A percentile compares a stretch with the other conserved stretches of the same genome.
These are phyloP conservation scores for Sugiyamaella qingdaonensis DNA, from an alignment of 805 yeast species.

Conservation along the genomic window DNA sequence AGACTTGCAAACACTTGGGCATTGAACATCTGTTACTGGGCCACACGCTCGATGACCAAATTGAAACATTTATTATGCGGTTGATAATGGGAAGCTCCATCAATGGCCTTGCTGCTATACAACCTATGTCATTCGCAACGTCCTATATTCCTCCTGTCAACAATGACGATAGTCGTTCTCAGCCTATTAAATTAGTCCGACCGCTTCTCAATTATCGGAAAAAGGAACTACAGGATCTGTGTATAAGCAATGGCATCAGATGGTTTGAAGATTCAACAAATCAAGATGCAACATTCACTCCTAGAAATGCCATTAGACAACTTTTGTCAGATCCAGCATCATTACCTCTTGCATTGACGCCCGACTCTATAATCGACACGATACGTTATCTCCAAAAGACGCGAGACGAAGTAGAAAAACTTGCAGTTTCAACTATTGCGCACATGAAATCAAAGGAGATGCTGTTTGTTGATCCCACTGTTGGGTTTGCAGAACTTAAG, in stretches of 20 bases:
- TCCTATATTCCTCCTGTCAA: conserved; percentile 1
- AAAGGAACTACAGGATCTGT: conserved; percentile 42
- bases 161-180: background rate
- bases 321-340: conserved; percentile 5
- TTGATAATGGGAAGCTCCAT: conserved; percentile 42
- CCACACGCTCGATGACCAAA: conserved; percentile 67
- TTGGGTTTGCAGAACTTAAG: conserved; percentile 4
- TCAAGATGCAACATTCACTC: conserved; percentile 47
- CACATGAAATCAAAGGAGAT: conserved; percentile 6
- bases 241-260: conserved; percentile 36
- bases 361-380: conserved; percentile 12
- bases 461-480: conserved; percentile 6
- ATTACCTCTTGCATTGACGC: conserved; percentile 13
- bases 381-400: conserved; percentile 15
- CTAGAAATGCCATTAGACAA: conserved; percentile 53
- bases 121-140: conserved; percentile 27
- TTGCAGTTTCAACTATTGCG: conserved; percentile 20
- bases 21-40: conserved; percentile 50
- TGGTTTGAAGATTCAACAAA: conserved; percentile 79
- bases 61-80: conserved; percentile 64
- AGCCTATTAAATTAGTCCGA: conserved; percentile 35
- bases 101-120: conserved; percentile 61
- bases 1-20: conserved; percentile 37
- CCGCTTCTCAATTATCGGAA: conserved; percentile 54
- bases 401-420: conserved; percentile 21